Conservation (phyloP, 306 rosid species). For the Biancaea sappan region DNA sequence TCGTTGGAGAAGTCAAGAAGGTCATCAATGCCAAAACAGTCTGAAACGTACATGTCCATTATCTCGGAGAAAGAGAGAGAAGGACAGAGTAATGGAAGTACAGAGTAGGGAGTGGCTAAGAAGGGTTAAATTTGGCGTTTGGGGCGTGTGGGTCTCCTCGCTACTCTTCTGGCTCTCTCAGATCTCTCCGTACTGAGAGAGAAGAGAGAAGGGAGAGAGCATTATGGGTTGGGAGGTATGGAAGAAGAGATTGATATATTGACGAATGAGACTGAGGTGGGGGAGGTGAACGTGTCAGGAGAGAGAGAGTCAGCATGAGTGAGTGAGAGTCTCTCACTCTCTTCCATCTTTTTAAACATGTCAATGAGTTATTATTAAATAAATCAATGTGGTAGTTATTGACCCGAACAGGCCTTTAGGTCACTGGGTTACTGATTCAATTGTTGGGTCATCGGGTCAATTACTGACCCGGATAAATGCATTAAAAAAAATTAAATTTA, state of each 20-base stretch:
- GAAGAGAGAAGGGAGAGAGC: not conserved
- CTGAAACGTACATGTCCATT: constrained; percentile 26
- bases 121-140: no score
- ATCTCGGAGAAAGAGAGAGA: no score
- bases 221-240: not conserved
- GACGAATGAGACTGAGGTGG: not conserved
- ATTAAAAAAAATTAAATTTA: no score
- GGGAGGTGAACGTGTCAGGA: constrained; percentile 11
- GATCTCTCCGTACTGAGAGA: not conserved
- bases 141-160: not conserved
- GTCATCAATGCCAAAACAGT: constrained; percentile 49
- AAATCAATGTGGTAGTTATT: no score
- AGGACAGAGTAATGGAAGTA: not conserved
- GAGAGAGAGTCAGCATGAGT: not conserved
- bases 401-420: no score
- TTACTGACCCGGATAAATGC: no score
- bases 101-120: not conserved
- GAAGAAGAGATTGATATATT: not conserved
- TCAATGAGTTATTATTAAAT: no score
- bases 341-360: no score
- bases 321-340: not conserved
- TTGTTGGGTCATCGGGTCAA: no score
- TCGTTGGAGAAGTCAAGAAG: constrained; percentile 55
- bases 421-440: no score
- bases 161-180: not conserved